Evolutionary conservation across 371 early-diverging fungal genomes (phyloP).

Genomic region (Haplosporangium sp.): DNA sequence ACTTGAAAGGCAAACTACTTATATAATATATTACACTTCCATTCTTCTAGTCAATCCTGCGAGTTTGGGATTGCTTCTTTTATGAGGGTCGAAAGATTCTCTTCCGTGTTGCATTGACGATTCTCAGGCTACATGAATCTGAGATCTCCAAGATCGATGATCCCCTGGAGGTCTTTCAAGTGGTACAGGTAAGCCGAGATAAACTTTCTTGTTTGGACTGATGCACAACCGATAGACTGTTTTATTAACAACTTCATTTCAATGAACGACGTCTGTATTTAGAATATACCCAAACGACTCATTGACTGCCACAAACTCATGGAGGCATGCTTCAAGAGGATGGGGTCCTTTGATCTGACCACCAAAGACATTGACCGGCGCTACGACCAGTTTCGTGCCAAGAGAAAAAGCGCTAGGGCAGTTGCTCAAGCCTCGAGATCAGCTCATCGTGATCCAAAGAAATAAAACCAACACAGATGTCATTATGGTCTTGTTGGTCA

Average conservation of each 20-base stretch:
- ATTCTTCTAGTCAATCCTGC: constrained; percentile 68
- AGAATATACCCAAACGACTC: constrained; percentile 74
- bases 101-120: constrained; percentile 81
- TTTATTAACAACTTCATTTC: neutral
- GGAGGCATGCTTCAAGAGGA: constrained; percentile 68
- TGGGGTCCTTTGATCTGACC: constrained; percentile 61
- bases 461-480: constrained; percentile 10
- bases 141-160: constrained; percentile 70
- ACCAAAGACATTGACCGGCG: constrained; percentile 67
- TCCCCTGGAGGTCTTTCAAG: constrained; percentile 72
- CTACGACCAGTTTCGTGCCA: constrained; percentile 61
- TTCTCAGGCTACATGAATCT: constrained; percentile 79
- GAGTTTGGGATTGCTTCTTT: constrained; percentile 89
- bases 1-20: too few species aligned
- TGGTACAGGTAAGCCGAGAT: constrained; percentile 60
- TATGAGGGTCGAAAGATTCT: constrained; percentile 86
- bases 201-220: neutral
- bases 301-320: constrained; percentile 79
- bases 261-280: constrained; percentile 1
- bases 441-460: constrained; percentile 19
- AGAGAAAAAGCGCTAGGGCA: constrained; percentile 38
- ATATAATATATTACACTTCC: neutral
- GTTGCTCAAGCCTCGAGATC: constrained; percentile 36
- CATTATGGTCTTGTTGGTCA: too few species aligned
- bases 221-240: neutral